A percentile compares a stretch with the other conserved stretches of the same genome.
These are phyloP conservation scores for Acacia confusa DNA, from an alignment of 306 rosid species.

Conservation along the genomic window DNA sequence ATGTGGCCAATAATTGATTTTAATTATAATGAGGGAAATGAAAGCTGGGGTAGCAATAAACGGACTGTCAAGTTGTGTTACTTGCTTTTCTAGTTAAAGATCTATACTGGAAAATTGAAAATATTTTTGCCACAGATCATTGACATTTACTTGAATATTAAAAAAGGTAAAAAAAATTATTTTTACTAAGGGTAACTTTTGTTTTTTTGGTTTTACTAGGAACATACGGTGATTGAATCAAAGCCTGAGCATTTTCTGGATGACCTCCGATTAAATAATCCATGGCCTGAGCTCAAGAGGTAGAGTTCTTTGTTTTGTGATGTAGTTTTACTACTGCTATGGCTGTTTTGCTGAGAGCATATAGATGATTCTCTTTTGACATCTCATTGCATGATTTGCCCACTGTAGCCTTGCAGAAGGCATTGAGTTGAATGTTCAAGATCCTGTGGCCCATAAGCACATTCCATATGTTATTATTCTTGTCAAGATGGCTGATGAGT, in stretches of 20 bases:
- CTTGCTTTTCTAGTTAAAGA: conserved; percentile 16
- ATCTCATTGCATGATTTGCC: conserved; percentile 34
- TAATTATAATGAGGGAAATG: conserved; percentile 25
- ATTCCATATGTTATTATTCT: conserved; percentile 88
- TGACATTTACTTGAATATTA: conserved; percentile 4
- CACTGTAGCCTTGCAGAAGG: conserved; percentile 67
- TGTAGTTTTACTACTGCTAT: conserved; percentile 4
- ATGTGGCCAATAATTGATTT: conserved; percentile 13
- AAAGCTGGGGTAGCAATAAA: conserved; percentile 23
- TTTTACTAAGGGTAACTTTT: conserved; percentile 28
- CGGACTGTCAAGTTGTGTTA: background rate
- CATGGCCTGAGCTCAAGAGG: conserved; percentile 97
- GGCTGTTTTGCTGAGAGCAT: conserved; percentile 21
- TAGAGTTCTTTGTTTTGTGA: conserved; percentile 31
- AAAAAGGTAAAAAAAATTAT: conserved; percentile 8
- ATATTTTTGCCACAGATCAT: conserved; percentile 1
- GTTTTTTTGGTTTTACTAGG: conserved; percentile 55
- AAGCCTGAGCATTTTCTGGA: conserved; percentile 98
- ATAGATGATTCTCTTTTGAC: conserved; percentile 22
- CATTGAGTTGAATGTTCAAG: conserved; percentile 72
- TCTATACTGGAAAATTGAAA: conserved; percentile 18
- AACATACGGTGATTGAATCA: conserved; percentile 90
- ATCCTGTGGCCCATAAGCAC: conserved; percentile 83
- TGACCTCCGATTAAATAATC: conserved; percentile 94
- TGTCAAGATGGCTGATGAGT: conserved; percentile 85